Evolutionary conservation across 2,329 filamentous ascomycete genomes (phyloP), one percentile per base, ranked within the genome.

Genomic region (Fusarium avenaceum): DNA sequence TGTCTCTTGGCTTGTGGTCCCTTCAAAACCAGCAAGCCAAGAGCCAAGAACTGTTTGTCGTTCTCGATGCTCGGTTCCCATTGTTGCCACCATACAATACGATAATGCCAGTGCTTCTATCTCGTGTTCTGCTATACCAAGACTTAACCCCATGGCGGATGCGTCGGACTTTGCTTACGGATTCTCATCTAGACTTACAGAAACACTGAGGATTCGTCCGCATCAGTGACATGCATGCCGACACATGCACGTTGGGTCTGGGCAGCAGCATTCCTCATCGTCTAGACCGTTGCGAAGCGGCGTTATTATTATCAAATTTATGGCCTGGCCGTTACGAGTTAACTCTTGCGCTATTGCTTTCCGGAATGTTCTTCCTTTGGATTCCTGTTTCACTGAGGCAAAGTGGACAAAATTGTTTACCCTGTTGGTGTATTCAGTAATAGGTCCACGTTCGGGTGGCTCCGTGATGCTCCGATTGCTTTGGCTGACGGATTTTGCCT

Each of bases 1-100:
- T 69, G 65, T 55, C 64, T 48, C 53, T 65, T 51, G 58, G 58
- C 61, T 54, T 28, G 20, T 61, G 40, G 28, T 35, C 13, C 33
- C 28, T 24, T 32, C 39, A 43, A 13, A 45, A 32, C 50, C 50
- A 44, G 35, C 44, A 22, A 39, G 17, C 40, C 19, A 30, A 38
- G 39, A 40, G 55, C 40, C 20, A 58, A 56, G 50, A 33, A 33
- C 33, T 61, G 24, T 32, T 38, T 57, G 19, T 11, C 24, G 24
- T 47, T 67, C 58, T 67, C 38, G 49, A 39, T 44, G 51, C 50
- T 64, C 38, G 38, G 46, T 42, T 54, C 30, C 26, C 30, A 20
- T 44, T 39, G 35, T 50, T 44, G 57, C 57, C 47, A 53, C 53
- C 30, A 32, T 13, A 40, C 19, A 32, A 24, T 52, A 54, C 33